Evolutionary conservation across 768 basidiomycete species (phyloP), one percentile per base, ranked within the genome.

Genomic region (Pholiota molesta): DNA sequence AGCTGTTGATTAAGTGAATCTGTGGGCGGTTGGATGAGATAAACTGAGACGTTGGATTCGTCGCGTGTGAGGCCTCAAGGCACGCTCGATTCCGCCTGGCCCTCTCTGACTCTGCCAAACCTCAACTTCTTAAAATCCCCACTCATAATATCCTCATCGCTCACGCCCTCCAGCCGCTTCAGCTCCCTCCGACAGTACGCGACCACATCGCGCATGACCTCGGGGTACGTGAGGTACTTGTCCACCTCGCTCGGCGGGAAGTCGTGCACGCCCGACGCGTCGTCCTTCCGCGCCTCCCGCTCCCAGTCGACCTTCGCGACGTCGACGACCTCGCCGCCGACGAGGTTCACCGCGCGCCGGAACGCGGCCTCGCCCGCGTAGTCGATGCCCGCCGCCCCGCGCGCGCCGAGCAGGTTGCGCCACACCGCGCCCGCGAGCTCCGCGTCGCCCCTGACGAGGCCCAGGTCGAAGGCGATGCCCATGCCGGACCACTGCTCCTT

Each of bases 401-500:
- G 83, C 1, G 86, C 92, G 8, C 91, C 94, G 42, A 97, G 87
- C 39, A 97, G 69, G 73, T 98, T 97, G 53, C 97, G 81, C 97
- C 97, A 99, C 0, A 97, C 77, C 0, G 47, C 47, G 9, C 21
- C 47, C 4, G 47, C 47, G 47, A 49, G 23, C 23, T 49, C 47
- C 9, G 86, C 49, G 86, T 86, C 44, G 98, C 88, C 39, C 95
- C 82, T 2, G 93, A 89, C 82, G 33, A 96, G 81, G 1, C 85
- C 91, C 14, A 95, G 75, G 72, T 97, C 95, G 68, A 95, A 83
- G 2, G 89, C 82, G 65, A 95, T 79, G 17, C 86, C 85, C 65
- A 94, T 79, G 1, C 96, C 96, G 5, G 87, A 83, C 91, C 92
- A 95, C 71, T 97, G 95, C 72, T 97, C 92, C 65, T 90, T 90